phyloP scores from a whole-genome alignment of 2,329 filamentous ascomycete species.

The Pseudopithomyces chartarum region DNA sequence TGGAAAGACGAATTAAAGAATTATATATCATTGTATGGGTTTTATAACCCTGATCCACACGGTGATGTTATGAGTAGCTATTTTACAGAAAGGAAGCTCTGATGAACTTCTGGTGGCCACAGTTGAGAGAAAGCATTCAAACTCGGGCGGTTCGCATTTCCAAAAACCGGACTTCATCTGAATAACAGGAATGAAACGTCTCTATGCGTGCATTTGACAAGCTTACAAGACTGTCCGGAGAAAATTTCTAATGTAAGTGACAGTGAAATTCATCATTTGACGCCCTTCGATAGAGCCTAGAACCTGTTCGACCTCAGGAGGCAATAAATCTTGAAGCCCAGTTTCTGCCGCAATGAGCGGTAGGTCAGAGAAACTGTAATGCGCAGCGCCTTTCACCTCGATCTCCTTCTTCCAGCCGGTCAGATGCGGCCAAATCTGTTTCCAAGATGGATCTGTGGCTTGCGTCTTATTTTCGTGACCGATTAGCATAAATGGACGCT shows the following conservation, averaged over 20 bases:
- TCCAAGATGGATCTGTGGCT: conserved; percentile 34
- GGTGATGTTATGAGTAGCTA: too few species aligned
- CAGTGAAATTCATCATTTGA: conserved; percentile 25
- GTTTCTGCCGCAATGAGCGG: conserved; percentile 20
- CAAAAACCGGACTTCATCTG: too few species aligned
- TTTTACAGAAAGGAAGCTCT: too few species aligned
- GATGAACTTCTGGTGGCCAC: too few species aligned
- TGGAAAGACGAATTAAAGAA: too few species aligned
- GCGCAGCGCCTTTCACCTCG: conserved; percentile 28
- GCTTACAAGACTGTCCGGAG: conserved; percentile 27
- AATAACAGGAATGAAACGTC: too few species aligned
- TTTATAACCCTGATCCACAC: too few species aligned
- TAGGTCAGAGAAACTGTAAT: conserved; percentile 37
- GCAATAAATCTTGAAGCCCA: conserved; percentile 23
- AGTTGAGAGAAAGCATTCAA: too few species aligned
- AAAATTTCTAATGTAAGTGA: conserved; percentile 24
- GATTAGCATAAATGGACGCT: conserved; percentile 28
- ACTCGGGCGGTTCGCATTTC: too few species aligned
- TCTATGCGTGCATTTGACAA: too few species aligned
- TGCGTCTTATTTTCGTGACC: conserved; percentile 37
- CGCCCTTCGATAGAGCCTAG: conserved; percentile 27
- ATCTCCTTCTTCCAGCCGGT: conserved; percentile 33
- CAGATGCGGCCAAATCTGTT: conserved; percentile 25
- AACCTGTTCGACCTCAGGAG: conserved; percentile 20
- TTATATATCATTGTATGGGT: too few species aligned